phyloP scores from a whole-genome alignment of 345 rosid species.

The Xanthoceras sorbifolium region DNA sequence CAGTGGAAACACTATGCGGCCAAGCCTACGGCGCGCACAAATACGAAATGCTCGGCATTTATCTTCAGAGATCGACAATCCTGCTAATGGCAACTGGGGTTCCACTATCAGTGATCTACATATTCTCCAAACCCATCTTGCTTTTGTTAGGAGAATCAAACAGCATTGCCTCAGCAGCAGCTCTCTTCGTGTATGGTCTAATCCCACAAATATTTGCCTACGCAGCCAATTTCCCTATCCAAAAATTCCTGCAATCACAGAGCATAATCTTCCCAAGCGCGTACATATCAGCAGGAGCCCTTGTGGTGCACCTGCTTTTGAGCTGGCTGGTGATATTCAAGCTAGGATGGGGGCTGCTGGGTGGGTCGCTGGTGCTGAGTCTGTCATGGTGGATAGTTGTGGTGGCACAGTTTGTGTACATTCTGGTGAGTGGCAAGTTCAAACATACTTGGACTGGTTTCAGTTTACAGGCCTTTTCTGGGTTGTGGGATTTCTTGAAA shows the following conservation, averaged over 20 bases:
- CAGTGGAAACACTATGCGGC: conserved; percentile 79
- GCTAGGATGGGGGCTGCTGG: conserved; percentile 48
- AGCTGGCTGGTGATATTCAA: conserved; percentile 54
- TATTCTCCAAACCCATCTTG: conserved; percentile 52
- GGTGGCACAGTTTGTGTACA: conserved; percentile 53
- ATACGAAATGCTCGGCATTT: conserved; percentile 64
- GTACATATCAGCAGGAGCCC: conserved; percentile 52
- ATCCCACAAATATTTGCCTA: conserved; percentile 72
- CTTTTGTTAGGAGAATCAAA: conserved; percentile 55
- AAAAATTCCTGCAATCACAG: conserved; percentile 63
- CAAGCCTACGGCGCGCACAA: conserved; percentile 79
- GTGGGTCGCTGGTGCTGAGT: conserved; percentile 48
- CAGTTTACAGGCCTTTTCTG: conserved; percentile 51
- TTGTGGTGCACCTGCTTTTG: conserved; percentile 44
- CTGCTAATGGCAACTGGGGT: conserved; percentile 52
- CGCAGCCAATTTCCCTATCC: conserved; percentile 70
- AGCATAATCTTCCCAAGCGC: conserved; percentile 71
- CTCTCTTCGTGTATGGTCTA: conserved; percentile 59
- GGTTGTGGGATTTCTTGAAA: conserved; percentile 49
- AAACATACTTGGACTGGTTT: conserved; percentile 57
- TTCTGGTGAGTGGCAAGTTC: conserved; percentile 45
- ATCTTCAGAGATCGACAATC: conserved; percentile 67
- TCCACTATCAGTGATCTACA: conserved; percentile 51
- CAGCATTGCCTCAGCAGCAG: conserved; percentile 58
- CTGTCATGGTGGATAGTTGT: conserved; percentile 66